These are phyloP conservation scores for Russula sp. DNA, from an alignment of 768 basidiomycete genomes.

Conservation along the genomic window DNA sequence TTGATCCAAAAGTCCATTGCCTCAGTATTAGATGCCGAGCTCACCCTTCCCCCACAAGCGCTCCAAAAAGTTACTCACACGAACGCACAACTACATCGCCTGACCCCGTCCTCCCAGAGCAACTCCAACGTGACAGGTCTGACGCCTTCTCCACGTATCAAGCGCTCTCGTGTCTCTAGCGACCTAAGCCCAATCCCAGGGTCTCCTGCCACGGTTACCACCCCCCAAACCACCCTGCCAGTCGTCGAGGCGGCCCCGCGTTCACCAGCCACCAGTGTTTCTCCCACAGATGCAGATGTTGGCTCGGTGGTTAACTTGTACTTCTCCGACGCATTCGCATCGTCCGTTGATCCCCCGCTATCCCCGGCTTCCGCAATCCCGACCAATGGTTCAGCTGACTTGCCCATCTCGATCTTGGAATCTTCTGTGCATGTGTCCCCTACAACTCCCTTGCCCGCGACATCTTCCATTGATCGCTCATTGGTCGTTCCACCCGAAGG, in stretches of 20 bases:
- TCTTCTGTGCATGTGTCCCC: background rate
- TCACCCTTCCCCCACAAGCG: constrained; percentile 22
- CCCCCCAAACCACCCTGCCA: background rate
- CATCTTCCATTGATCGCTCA: background rate
- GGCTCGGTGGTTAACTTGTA: constrained; percentile 31
- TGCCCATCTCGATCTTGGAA: background rate
- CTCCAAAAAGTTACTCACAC: constrained; percentile 17
- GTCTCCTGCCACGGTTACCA: background rate
- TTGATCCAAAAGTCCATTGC: constrained; percentile 21
- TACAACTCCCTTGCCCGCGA: background rate
- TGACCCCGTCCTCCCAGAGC: background rate
- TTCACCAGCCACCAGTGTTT: background rate
- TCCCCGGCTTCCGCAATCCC: constrained; percentile 19
- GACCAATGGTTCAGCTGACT: constrained; percentile 2
- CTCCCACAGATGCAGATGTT: constrained; percentile 2
- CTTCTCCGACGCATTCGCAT: constrained; percentile 22
- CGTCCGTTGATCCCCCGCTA: constrained; percentile 14
- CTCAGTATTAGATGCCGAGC: constrained; percentile 25
- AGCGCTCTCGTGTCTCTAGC: constrained; percentile 7
- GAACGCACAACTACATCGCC: constrained; percentile 8
- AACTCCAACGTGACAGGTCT: background rate
- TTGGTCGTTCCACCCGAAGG: background rate
- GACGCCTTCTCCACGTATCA: constrained; percentile 15
- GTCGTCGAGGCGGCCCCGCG: constrained; percentile 6
- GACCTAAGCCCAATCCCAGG: constrained; percentile 1